Evolutionary conservation across 805 yeast genomes (phyloP).

Genomic region (Yarrowia sp.): DNA sequence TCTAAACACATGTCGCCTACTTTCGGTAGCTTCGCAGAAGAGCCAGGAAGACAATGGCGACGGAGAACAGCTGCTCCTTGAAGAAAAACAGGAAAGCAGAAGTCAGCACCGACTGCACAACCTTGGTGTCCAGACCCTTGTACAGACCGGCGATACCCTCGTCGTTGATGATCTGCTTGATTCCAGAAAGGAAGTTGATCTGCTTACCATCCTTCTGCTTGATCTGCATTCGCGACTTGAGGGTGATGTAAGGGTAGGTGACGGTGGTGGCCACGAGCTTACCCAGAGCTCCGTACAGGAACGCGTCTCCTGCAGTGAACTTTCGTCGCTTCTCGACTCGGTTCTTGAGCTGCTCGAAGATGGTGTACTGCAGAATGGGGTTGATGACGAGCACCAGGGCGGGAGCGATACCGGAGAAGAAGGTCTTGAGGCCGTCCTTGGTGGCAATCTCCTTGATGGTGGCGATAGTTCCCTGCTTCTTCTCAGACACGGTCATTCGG

Average conservation of each 20-base stretch:
- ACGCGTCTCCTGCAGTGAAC: conserved; percentile 69
- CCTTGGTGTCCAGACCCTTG: conserved; percentile 75
- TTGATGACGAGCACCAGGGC: conserved; percentile 82
- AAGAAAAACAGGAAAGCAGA: conserved; percentile 89
- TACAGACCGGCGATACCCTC: conserved; percentile 80
- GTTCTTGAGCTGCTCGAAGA: conserved; percentile 82
- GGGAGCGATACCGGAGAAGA: conserved; percentile 84
- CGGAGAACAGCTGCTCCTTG: conserved; percentile 75
- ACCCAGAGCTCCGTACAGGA: conserved; percentile 83
- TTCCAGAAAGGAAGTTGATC: conserved; percentile 38
- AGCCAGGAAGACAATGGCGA: conserved; percentile 55
- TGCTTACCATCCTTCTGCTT: conserved; percentile 42
- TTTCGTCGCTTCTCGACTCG: conserved; percentile 55
- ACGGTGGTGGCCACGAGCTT: conserved; percentile 83
- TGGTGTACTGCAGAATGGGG: conserved; percentile 89
- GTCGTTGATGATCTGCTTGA: conserved; percentile 56
- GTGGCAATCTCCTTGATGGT: conserved; percentile 62
- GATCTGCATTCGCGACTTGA: conserved; percentile 85
- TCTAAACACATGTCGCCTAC: conserved; percentile 5
- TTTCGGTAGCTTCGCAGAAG: conserved; percentile 38
- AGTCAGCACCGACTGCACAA: conserved; percentile 78
- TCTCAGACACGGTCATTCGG: conserved; percentile 64
- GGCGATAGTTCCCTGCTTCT: conserved; percentile 50
- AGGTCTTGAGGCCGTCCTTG: conserved; percentile 66
- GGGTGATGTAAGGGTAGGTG: conserved; percentile 87